Conservation (phyloP, 371 early-diverging fungal genomes). For the Mucor racemosus region DNA sequence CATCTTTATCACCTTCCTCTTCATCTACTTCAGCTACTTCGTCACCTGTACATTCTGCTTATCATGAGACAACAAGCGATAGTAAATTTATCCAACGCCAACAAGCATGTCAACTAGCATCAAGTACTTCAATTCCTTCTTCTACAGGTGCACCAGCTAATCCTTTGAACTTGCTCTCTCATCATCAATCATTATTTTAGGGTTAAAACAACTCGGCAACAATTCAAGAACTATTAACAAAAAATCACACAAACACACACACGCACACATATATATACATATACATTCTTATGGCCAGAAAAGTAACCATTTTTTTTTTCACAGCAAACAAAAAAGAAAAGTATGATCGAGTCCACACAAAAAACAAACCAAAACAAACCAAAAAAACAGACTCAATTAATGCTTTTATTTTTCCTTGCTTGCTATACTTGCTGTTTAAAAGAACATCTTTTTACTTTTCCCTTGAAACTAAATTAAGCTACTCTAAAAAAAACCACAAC, state of each 20-base stretch:
- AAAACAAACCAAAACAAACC: background rate
- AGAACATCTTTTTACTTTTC: background rate
- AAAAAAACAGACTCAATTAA: background rate
- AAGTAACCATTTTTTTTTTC: background rate
- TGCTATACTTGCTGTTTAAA: background rate
- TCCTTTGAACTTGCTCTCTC: constrained; percentile 21
- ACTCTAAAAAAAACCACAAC: background rate
- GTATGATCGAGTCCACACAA: background rate
- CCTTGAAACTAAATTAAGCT: background rate
- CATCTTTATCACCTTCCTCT: constrained; percentile 41
- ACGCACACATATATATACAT: background rate
- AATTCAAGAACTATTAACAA: background rate
- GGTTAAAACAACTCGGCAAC: background rate
- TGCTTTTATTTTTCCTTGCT: background rate
- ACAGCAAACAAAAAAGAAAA: background rate
- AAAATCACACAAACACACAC: background rate
- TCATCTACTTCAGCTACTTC: constrained; percentile 35
- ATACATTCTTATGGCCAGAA: background rate
- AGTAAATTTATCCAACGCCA: constrained; percentile 5
- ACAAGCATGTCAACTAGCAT: constrained; percentile 9
- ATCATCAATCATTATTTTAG: constrained; percentile 31
- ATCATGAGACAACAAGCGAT: constrained; percentile 17
- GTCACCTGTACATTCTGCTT: constrained; percentile 27
- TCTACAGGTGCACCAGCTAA: background rate
- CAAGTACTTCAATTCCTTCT: background rate